These are phyloP conservation scores for Aspergillus viridinutans DNA, from an alignment of 2,329 filamentous ascomycete species.

Conservation along the genomic window DNA sequence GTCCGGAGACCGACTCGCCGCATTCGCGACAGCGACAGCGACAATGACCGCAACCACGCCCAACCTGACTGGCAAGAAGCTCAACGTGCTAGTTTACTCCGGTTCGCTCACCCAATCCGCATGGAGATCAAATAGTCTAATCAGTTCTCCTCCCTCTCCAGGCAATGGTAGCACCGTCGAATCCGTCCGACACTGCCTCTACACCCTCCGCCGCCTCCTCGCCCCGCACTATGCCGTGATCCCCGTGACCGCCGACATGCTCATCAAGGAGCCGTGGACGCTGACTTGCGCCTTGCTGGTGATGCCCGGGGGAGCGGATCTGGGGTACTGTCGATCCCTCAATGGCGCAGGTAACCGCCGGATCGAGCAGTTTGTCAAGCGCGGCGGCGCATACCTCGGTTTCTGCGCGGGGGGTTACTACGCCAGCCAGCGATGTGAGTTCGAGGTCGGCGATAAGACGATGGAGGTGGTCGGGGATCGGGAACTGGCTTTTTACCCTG, in stretches of 20 bases:
- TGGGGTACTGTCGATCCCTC: slow-evolving; percentile 81
- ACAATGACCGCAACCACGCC: slow-evolving; percentile 31
- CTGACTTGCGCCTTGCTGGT: slow-evolving; percentile 83
- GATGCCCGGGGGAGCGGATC: slow-evolving; percentile 88
- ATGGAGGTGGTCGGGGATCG: slow-evolving; percentile 82
- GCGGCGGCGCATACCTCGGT: slow-evolving; percentile 80
- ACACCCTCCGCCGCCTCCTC: slow-evolving; percentile 78
- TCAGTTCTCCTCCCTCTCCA: slow-evolving; percentile 30
- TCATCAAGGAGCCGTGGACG: slow-evolving; percentile 90
- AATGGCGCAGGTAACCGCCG: slow-evolving; percentile 83
- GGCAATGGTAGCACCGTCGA: slow-evolving; percentile 82
- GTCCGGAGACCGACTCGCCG: background rate
- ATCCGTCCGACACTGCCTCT: slow-evolving; percentile 85
- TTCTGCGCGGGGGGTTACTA: slow-evolving; percentile 97
- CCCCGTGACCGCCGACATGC: slow-evolving; percentile 69
- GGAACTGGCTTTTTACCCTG: slow-evolving; percentile 85
- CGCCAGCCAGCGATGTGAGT: slow-evolving; percentile 75
- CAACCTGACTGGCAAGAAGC: slow-evolving; percentile 57
- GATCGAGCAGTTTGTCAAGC: slow-evolving; percentile 79
- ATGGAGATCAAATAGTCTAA: slow-evolving; percentile 27
- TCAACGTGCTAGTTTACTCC: slow-evolving; percentile 93
- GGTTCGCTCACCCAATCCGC: slow-evolving; percentile 50
- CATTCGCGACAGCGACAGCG: slow-evolving; percentile 10
- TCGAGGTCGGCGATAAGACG: slow-evolving; percentile 75
- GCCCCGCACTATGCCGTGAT: slow-evolving; percentile 91